Conservation (phyloP, 1,139 yeast genomes). For the Diutina scorzettiae region DNA sequence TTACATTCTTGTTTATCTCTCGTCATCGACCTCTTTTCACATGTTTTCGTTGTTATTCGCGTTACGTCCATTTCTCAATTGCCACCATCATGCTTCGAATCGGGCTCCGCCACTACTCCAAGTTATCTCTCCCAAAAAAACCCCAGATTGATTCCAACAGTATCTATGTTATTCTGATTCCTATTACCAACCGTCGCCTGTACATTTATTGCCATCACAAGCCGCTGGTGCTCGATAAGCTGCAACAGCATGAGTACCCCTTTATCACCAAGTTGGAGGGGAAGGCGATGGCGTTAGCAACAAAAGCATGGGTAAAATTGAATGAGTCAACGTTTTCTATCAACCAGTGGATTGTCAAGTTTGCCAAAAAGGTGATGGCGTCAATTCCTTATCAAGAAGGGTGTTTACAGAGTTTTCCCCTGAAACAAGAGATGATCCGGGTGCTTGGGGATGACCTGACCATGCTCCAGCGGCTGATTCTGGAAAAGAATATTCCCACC, state of each 20-base stretch:
- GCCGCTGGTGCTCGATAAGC: constrained; percentile 17
- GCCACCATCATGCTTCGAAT: constrained; percentile 1
- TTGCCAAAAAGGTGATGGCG: constrained; percentile 24
- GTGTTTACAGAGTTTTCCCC: constrained; percentile 40
- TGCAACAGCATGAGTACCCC: constrained; percentile 21
- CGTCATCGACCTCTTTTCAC: too few species aligned
- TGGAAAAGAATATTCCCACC: constrained; percentile 17
- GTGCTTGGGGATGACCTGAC: constrained; percentile 19
- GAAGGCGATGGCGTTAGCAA: constrained; percentile 25
- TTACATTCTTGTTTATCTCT: too few species aligned
- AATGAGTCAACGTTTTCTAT: constrained; percentile 23
- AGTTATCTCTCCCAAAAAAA: not conserved
- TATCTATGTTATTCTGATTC: constrained; percentile 42
- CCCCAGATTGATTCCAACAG: not conserved
- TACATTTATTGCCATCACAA: constrained; percentile 51
- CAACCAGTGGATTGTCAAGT: constrained; percentile 27
- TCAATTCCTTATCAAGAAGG: constrained; percentile 42
- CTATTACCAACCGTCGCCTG: constrained; percentile 44
- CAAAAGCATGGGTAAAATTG: constrained; percentile 36
- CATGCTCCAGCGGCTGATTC: constrained; percentile 23
- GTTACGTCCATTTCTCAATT: too few species aligned
- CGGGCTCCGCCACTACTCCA: not conserved
- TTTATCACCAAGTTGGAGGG: constrained; percentile 25
- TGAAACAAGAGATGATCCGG: constrained; percentile 35
- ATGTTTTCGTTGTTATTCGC: too few species aligned